phyloP scores from a whole-genome alignment of 1,284 basidiomycete genomes.

The Ustilago cynodontis region DNA sequence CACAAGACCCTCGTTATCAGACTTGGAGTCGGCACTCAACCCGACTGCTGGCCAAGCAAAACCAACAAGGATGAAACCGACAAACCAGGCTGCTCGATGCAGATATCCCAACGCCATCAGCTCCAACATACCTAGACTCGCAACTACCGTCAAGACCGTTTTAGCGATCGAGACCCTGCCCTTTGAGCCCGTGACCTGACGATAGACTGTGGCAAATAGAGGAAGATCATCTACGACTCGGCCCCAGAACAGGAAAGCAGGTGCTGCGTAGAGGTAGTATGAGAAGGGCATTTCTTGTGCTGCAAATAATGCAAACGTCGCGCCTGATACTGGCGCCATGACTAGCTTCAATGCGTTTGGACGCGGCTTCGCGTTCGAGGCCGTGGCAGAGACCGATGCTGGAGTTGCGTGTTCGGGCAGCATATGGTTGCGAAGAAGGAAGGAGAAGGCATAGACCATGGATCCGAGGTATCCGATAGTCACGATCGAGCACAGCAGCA shows the following conservation, averaged over 20 bases:
- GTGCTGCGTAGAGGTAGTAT: constrained; percentile 82
- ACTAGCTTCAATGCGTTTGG: constrained; percentile 24
- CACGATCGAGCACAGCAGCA: constrained; percentile 79
- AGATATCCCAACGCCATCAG: constrained; percentile 78
- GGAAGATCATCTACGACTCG: constrained; percentile 50
- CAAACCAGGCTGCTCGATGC: constrained; percentile 79
- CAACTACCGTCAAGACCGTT: constrained; percentile 6
- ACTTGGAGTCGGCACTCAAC: constrained; percentile 47
- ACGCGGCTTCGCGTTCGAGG: background rate
- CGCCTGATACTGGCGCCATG: constrained; percentile 32
- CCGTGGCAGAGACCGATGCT: background rate
- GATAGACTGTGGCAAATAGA: constrained; percentile 31
- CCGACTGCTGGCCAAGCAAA: constrained; percentile 74
- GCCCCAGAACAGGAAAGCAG: constrained; percentile 80
- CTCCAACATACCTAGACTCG: constrained; percentile 69
- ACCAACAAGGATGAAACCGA: constrained; percentile 78
- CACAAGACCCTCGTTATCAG: constrained; percentile 66
- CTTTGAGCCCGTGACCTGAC: background rate
- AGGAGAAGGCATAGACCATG: constrained; percentile 72
- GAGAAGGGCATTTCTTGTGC: constrained; percentile 79
- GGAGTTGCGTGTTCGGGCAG: constrained; percentile 24
- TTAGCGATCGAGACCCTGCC: constrained; percentile 1
- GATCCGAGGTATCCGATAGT: constrained; percentile 82
- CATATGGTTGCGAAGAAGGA: constrained; percentile 60
- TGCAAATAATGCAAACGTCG: constrained; percentile 73